Evolutionary conservation across 805 yeast genomes (phyloP).

Genomic region (Kazachstania martiniae): DNA sequence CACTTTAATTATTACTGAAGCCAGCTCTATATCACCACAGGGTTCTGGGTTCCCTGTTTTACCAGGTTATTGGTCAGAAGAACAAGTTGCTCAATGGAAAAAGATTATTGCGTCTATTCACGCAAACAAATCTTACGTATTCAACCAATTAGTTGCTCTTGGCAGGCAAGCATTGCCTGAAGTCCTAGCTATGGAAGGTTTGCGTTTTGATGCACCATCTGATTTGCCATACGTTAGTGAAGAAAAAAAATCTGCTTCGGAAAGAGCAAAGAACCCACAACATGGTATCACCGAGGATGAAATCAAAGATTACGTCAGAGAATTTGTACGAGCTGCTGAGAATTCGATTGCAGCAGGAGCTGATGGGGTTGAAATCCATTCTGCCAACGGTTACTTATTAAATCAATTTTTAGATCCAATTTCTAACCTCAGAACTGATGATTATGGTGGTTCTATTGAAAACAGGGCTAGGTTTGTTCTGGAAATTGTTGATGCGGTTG

Average conservation of each 20-base stretch:
- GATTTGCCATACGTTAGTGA: too few species aligned
- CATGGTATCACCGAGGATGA: too few species aligned
- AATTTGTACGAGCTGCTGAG: too few species aligned
- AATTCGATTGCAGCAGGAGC: too few species aligned
- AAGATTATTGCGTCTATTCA: conserved; percentile 39
- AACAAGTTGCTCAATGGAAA: conserved; percentile 41
- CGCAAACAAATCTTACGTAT: conserved; percentile 33
- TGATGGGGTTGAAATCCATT: conserved; percentile 57
- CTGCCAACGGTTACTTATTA: conserved; percentile 55
- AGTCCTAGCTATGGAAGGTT: too few species aligned
- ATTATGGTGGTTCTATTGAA: conserved; percentile 43
- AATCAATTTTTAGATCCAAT: conserved; percentile 41
- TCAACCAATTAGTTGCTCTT: conserved; percentile 44
- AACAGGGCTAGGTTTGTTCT: conserved; percentile 34
- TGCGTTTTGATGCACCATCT: too few species aligned
- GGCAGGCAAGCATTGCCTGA: too few species aligned
- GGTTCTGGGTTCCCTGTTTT: conserved; percentile 31
- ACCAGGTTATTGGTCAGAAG: conserved; percentile 41
- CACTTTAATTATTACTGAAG: conserved; percentile 48
- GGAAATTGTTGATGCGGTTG: conserved; percentile 41
- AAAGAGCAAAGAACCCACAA: too few species aligned
- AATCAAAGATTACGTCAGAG: too few species aligned
- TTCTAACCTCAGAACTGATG: conserved; percentile 39
- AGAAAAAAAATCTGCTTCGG: too few species aligned
- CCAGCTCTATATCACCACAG: conserved; percentile 34